phyloP scores from a whole-genome alignment of 2,329 filamentous ascomycete genomes.

The Penicillium sp. region DNA sequence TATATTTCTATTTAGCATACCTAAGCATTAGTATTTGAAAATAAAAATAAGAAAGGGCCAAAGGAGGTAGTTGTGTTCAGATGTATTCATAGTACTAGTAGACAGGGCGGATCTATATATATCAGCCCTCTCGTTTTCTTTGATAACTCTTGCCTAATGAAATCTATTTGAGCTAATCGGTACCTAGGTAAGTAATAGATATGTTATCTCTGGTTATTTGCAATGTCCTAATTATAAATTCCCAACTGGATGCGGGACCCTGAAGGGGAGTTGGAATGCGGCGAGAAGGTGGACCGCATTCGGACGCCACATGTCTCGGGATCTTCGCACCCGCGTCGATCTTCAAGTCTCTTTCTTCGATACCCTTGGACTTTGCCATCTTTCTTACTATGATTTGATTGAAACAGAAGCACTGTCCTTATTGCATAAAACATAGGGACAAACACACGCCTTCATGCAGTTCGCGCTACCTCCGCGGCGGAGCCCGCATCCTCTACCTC shows the following conservation, averaged over 20 bases:
- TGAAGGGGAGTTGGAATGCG: slow-evolving; percentile 13
- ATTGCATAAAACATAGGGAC: slow-evolving; percentile 20
- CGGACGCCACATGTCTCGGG: slow-evolving; percentile 2
- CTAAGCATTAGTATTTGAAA: background rate
- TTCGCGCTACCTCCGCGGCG: slow-evolving; percentile 87
- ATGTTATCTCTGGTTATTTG: background rate
- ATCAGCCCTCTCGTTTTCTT: background rate
- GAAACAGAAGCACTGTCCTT: background rate
- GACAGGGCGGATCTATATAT: background rate
- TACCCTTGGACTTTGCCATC: background rate
- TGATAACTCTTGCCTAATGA: background rate
- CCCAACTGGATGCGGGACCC: background rate
- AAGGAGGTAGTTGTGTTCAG: background rate
- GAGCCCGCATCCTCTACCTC: slow-evolving; percentile 71
- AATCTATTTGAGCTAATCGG: background rate
- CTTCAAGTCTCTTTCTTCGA: slow-evolving; percentile 1
- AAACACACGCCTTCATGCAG: slow-evolving; percentile 61
- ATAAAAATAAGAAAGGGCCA: background rate
- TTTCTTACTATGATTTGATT: slow-evolving; percentile 11
- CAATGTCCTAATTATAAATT: background rate
- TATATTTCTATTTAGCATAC: background rate
- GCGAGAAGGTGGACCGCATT: slow-evolving; percentile 4
- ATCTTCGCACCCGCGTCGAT: slow-evolving; percentile 8
- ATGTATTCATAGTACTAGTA: background rate
- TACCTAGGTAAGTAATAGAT: background rate